Evolutionary conservation across 73 alveolate genomes (phyloP).

Genomic region (Breviolum minutum): DNA sequence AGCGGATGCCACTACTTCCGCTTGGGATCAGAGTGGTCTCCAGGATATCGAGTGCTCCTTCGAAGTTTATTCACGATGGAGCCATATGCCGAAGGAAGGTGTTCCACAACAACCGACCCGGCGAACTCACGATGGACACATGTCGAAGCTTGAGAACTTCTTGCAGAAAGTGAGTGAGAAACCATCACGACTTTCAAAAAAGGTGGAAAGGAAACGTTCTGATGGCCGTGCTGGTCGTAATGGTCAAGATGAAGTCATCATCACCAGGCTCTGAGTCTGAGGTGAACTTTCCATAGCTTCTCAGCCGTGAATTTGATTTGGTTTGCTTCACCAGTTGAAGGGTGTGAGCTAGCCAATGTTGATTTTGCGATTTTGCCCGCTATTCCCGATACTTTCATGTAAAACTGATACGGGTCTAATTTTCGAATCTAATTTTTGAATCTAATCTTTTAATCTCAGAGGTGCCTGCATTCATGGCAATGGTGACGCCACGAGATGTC

Average conservation of each 20-base stretch:
- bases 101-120: not conserved
- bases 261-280: too few species aligned
- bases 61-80: not conserved
- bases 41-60: not conserved
- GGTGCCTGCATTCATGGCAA: too few species aligned
- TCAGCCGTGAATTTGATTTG: too few species aligned
- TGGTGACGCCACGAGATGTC: too few species aligned
- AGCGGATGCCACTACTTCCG: not conserved
- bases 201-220: not conserved
- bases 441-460: too few species aligned
- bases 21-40: slow-evolving; percentile 11
- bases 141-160: not conserved
- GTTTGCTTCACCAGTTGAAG: too few species aligned
- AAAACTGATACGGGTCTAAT: too few species aligned
- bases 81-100: not conserved
- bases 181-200: not conserved
- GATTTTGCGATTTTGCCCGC: too few species aligned
- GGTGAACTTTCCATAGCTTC: too few species aligned
- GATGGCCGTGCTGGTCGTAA: not conserved
- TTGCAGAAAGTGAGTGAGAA: not conserved
- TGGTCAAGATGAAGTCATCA: not conserved
- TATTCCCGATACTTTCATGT: too few species aligned
- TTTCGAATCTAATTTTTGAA: too few species aligned
- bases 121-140: not conserved
- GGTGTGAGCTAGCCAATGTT: too few species aligned